Evolutionary conservation across 2,329 filamentous ascomycete genomes (phyloP), one percentile per base, ranked within the genome.

Genomic region (Fusarium miscanthi): DNA sequence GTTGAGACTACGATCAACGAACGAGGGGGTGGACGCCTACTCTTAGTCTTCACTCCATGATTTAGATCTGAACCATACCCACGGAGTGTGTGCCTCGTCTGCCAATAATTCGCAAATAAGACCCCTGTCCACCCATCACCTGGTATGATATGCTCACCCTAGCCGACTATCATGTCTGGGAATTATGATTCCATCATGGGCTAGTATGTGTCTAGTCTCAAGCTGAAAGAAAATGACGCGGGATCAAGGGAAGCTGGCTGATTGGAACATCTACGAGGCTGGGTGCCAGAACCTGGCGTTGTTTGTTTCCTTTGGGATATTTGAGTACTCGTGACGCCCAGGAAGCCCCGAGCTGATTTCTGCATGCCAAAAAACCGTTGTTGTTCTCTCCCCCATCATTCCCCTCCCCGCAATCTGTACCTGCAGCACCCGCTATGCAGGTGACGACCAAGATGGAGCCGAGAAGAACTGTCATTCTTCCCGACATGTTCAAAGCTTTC

Each of bases 401-500:
- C 8, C 8, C 23, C 21, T 35, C 16, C 10, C 11, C 2, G n/a
- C 16, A 16, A 11, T 7, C 23, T 27, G 23, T 37, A 30, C 19
- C 25, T 33, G 16, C 42, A 43, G 14, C 27, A 33, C 10, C 21
- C 13, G 40, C 4, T 12, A 67, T 67, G 63, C 40, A 60, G 35
- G 54, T 51, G 19, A 35, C 43, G 27, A 35, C 11, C 19, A 13
- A 62, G 16, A 42, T 58, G 38, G n/a, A 54, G 12, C 17, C 43
- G 9, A 68, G 37, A 33, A 56, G 41, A 21, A 49, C 56, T 27
- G 42, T 68, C 3, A 19, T 52, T 4, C 42, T 68, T 5, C 65
- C 65, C 1, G 63, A 68, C 19, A 14, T 68, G 9, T 68, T 68
- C 23, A 54, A 51, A 8, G 63, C 48, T 1, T 68, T 68, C 14